Evolutionary conservation across 1,284 basidiomycete genomes (phyloP).

Genomic region (Paramarasmius palmivorus): DNA sequence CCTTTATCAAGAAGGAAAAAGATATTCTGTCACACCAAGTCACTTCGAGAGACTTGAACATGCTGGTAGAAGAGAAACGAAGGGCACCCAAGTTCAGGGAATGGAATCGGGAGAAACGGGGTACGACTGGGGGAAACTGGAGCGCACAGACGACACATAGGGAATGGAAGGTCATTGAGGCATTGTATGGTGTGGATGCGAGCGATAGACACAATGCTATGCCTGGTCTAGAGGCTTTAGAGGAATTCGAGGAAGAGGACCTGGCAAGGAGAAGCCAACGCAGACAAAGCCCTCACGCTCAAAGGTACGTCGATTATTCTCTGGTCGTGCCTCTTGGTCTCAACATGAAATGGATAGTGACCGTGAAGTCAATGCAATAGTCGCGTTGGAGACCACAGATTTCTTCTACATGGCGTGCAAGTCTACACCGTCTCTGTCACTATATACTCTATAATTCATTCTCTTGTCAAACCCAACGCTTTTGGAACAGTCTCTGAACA

Average conservation of each 20-base stretch:
- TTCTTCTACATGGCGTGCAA: too few species aligned
- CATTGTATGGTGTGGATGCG: conserved; percentile 57
- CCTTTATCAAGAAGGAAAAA: conserved; percentile 38
- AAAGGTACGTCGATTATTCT: neutral
- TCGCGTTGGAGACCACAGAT: too few species aligned
- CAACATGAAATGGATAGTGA: too few species aligned
- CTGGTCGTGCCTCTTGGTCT: neutral
- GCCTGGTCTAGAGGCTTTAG: conserved; percentile 57
- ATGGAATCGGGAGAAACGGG: conserved; percentile 28
- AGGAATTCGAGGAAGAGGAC: conserved; percentile 37
- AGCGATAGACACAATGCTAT: conserved; percentile 30
- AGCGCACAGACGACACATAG: conserved; percentile 35
- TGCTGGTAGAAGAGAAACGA: conserved; percentile 25
- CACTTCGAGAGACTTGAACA: conserved; percentile 21
- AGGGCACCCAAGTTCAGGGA: conserved; percentile 42
- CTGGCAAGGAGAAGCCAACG: conserved; percentile 19
- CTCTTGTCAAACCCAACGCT: conserved; percentile 25
- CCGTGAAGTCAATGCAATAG: too few species aligned
- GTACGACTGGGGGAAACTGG: conserved; percentile 26
- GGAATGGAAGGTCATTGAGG: conserved; percentile 49
- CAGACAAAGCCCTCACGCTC: neutral
- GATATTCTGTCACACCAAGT: neutral
- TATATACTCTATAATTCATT: neutral
- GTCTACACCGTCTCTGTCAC: too few species aligned
- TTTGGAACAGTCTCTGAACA: conserved; percentile 45